A percentile compares a stretch with the other conserved stretches of the same genome.
Evolutionary conservation across 2,329 filamentous ascomycete species (phyloP).

Genomic region (Helicocarpus griseus): DNA sequence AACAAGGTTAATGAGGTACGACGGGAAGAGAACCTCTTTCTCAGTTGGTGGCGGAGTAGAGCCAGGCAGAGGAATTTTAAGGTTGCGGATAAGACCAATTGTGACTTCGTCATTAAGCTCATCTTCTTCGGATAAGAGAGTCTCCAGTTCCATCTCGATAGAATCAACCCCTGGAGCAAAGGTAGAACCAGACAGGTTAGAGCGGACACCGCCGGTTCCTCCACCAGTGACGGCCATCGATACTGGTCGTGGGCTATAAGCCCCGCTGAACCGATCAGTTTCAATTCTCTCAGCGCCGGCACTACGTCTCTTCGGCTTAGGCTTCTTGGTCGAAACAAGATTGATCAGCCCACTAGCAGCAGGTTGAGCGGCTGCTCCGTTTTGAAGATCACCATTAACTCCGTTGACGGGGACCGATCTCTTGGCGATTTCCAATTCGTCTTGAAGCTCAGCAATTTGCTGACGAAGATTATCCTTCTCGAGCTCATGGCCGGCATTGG

Average conservation of each 20-base stretch:
- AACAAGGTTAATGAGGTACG: slow-evolving; percentile 96
- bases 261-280: slow-evolving; percentile 78
- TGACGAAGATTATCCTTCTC: slow-evolving; percentile 80
- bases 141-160: slow-evolving; percentile 90
- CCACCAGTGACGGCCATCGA: slow-evolving; percentile 75
- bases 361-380: slow-evolving; percentile 49
- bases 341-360: slow-evolving; percentile 78
- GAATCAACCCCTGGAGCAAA: slow-evolving; percentile 78
- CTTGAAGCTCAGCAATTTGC: slow-evolving; percentile 80
- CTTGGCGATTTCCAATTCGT: slow-evolving; percentile 82
- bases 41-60: slow-evolving; percentile 84
- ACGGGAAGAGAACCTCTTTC: slow-evolving; percentile 97
- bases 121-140: slow-evolving; percentile 87
- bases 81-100: slow-evolving; percentile 87
- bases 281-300: slow-evolving; percentile 78
- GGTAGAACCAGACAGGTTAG: slow-evolving; percentile 62
- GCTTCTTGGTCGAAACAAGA: slow-evolving; percentile 92
- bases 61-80: slow-evolving; percentile 88
- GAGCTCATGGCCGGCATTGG: slow-evolving; percentile 65
- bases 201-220: slow-evolving; percentile 42
- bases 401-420: slow-evolving; percentile 63
- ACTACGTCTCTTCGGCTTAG: slow-evolving; percentile 70
- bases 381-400: slow-evolving; percentile 50
- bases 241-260: slow-evolving; percentile 88
- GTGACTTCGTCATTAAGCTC: slow-evolving; percentile 94